Evolutionary conservation across 495 filamentous ascomycete genomes (phyloP).

Genomic region (Annulohypoxylon stygium): DNA sequence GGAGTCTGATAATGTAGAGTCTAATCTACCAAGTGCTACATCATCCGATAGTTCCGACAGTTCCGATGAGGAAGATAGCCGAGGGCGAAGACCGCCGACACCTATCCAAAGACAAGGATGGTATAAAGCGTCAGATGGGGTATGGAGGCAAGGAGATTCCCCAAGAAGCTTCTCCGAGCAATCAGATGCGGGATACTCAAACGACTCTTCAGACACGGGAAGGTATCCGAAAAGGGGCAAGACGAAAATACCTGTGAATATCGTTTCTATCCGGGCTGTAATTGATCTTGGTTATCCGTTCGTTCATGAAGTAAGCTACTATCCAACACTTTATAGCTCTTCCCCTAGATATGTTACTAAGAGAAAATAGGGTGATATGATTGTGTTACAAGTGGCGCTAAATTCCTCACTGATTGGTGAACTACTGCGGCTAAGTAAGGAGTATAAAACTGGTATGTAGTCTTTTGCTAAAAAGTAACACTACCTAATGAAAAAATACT

Average conservation of each 20-base stretch:
- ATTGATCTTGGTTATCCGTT: constrained; percentile 15
- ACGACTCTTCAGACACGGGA: constrained; percentile 2
- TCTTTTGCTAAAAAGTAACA: neutral
- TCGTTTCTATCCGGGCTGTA: neutral
- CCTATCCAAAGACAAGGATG: neutral
- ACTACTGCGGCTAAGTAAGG: neutral
- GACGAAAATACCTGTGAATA: neutral
- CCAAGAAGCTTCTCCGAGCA: neutral
- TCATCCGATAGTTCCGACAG: neutral
- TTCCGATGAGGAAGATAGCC: neutral
- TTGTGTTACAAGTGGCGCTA: constrained; percentile 4
- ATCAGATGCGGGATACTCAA: constrained; percentile 2
- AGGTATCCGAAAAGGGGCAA: constrained; percentile 7
- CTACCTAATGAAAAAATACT: neutral
- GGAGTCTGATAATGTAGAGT: constrained; percentile 1
- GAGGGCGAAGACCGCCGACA: neutral
- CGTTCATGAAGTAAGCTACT: neutral
- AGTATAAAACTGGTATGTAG: constrained; percentile 1
- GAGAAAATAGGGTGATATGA: neutral
- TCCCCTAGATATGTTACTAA: neutral
- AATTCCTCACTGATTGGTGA: neutral
- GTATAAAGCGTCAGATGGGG: neutral
- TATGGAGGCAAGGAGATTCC: neutral
- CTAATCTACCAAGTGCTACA: neutral
- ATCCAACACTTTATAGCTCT: neutral